phyloP scores from a whole-genome alignment of 2,329 filamentous ascomycete genomes.

The Pseudogymnoascus sp. region DNA sequence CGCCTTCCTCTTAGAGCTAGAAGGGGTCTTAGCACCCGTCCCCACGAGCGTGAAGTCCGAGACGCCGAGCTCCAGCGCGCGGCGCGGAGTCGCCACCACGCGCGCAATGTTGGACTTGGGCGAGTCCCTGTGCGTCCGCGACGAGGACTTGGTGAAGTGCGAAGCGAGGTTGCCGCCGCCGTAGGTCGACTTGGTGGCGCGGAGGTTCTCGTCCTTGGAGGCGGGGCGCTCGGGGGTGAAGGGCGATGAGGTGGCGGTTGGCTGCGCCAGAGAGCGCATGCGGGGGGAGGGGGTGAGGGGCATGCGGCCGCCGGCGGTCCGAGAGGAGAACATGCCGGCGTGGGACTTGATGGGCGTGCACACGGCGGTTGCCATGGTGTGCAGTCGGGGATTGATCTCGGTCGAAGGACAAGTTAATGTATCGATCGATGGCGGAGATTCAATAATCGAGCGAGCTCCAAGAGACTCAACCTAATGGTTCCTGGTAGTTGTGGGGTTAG shows the following conservation, averaged over 20 bases:
- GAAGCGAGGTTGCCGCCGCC: conserved; percentile 70
- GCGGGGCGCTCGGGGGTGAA: conserved; percentile 62
- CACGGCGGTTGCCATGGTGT: conserved; percentile 74
- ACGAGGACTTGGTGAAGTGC: conserved; percentile 63
- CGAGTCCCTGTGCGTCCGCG: conserved; percentile 70
- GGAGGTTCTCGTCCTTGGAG: conserved; percentile 45
- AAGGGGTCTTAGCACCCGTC: conserved; percentile 61
- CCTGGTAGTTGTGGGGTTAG: conserved; percentile 42
- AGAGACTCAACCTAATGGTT: conserved; percentile 53
- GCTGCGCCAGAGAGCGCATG: conserved; percentile 44
- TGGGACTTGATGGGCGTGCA: conserved; percentile 94
- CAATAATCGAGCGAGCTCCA: conserved; percentile 42
- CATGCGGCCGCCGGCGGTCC: conserved; percentile 89
- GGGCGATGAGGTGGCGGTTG: conserved; percentile 56
- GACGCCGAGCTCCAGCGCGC: conserved; percentile 76
- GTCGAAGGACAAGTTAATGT: conserved; percentile 42
- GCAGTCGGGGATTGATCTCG: conserved; percentile 33
- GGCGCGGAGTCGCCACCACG: conserved; percentile 61
- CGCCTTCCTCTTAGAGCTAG: conserved; percentile 46
- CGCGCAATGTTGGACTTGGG: conserved; percentile 95
- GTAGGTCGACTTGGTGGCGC: conserved; percentile 63
- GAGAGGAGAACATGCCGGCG: conserved; percentile 81
- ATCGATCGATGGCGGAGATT: conserved; percentile 29
- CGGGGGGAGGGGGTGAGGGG: conserved; percentile 88
- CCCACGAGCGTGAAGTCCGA: conserved; percentile 89